phyloP scores from a whole-genome alignment of 169 alveolate genomes.

The Eimeria tenella region DNA sequence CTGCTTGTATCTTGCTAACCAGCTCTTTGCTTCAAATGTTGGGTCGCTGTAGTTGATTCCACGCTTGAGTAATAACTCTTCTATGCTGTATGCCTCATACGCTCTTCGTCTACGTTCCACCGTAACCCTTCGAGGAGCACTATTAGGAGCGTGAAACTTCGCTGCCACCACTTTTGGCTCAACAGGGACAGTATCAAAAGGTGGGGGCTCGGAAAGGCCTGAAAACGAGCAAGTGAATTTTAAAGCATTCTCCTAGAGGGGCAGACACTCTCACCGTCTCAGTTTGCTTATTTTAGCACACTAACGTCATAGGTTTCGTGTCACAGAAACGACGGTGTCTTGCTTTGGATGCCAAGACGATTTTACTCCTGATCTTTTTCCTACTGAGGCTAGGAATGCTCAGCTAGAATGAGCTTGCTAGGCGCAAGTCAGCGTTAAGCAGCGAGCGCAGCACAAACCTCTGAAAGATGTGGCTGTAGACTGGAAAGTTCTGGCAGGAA shows the following conservation, averaged over 20 bases:
- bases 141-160: constrained; percentile 91
- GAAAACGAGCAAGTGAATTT: neutral
- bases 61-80: constrained; percentile 87
- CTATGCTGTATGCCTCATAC: constrained; percentile 90
- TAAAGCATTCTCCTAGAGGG: no score
- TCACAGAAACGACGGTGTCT: neutral
- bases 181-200: constrained; percentile 49
- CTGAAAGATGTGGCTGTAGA: constrained; percentile 7
- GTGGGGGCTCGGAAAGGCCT: constrained; percentile 43
- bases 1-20: constrained; percentile 48
- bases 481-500: constrained; percentile 59
- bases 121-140: constrained; percentile 95
- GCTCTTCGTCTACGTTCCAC: constrained; percentile 87
- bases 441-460: neutral
- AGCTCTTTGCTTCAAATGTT: constrained; percentile 52
- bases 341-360: neutral
- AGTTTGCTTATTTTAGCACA: neutral
- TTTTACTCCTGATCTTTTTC: neutral
- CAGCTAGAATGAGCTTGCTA: neutral
- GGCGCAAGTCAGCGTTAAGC: neutral
- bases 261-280: no score
- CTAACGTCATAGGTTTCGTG: no score
- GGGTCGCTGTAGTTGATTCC: constrained; percentile 90
- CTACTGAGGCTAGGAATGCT: neutral
- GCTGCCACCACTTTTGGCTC: constrained; percentile 94